Conservation (phyloP, 164 flowering plant genomes). For the Malania oleifera region DNA sequence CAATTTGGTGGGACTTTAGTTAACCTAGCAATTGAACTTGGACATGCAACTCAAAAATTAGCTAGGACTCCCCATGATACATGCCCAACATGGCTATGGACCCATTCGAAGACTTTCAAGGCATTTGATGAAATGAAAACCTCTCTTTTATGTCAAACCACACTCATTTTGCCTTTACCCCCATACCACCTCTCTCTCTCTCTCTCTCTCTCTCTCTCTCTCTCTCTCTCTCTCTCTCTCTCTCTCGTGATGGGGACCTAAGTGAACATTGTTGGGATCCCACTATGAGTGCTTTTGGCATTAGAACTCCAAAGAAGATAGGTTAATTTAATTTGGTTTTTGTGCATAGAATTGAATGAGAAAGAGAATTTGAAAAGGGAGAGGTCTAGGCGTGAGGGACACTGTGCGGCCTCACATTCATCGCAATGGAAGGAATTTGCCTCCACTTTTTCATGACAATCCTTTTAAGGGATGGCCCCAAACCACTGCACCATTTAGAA, state of each 20-base stretch:
- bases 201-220: background rate
- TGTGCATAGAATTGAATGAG: no score
- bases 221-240: background rate
- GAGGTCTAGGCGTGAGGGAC: conserved; percentile 1
- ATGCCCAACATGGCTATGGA: background rate
- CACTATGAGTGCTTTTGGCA: conserved; percentile 22
- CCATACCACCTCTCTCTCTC: background rate
- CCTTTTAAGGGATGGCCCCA: conserved; percentile 29
- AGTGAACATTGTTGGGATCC: conserved; percentile 32
- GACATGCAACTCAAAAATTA: no score
- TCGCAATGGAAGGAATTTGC: conserved; percentile 26
- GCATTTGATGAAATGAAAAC: conserved; percentile 18
- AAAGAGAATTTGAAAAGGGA: background rate
- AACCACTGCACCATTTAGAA: conserved; percentile 14
- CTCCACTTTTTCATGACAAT: conserved; percentile 38
- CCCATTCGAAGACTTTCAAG: conserved; percentile 8
- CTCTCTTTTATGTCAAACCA: conserved; percentile 17
- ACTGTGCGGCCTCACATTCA: conserved; percentile 18
- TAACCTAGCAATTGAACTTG: no score
- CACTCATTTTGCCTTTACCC: background rate
- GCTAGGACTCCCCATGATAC: background rate
- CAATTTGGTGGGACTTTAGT: no score
- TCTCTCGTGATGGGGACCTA: conserved; percentile 18
- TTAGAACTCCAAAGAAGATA: background rate
- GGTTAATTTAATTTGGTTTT: no score